These are phyloP conservation scores for Porphyra umbilicalis DNA, from an alignment of 31 red algal genomes.

Conservation along the genomic window DNA sequence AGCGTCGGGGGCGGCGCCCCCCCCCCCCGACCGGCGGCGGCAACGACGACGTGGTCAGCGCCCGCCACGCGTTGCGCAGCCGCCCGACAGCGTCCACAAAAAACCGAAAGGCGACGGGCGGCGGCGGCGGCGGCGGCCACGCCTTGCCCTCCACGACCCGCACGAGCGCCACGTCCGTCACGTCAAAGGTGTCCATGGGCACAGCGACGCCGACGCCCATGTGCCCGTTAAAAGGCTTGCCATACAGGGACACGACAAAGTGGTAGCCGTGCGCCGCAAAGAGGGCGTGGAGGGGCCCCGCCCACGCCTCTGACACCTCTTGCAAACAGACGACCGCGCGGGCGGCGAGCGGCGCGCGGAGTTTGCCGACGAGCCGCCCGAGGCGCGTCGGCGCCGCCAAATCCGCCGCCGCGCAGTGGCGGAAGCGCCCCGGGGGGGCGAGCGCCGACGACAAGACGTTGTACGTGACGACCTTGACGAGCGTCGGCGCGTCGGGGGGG, in stretches of 20 bases:
- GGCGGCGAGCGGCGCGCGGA: constrained; percentile 51
- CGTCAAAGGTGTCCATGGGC: constrained; percentile 60
- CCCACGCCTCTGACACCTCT: constrained; percentile 76
- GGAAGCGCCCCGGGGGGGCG: constrained; percentile 35
- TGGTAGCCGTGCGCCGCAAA: constrained; percentile 78
- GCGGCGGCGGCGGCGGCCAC: constrained; percentile 35
- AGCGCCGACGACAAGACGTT: constrained; percentile 81
- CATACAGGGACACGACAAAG: constrained; percentile 50
- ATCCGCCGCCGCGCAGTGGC: constrained; percentile 42
- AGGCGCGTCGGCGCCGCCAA: constrained; percentile 26
- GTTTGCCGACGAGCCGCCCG: constrained; percentile 50
- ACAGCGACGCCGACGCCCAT: constrained; percentile 76
- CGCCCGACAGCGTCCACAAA: neutral
- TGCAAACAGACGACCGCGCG: constrained; percentile 76
- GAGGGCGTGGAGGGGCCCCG: constrained; percentile 52
- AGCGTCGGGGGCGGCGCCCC: neutral
- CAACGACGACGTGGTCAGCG: neutral
- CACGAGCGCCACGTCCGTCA: constrained; percentile 56
- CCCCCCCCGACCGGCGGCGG: neutral
- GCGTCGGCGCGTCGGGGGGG: constrained; percentile 52
- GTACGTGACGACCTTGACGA: constrained; percentile 66
- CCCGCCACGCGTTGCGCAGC: neutral
- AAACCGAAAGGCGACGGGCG: neutral
- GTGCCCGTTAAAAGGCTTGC: constrained; percentile 64
- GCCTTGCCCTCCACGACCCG: constrained; percentile 45